phyloP scores from a whole-genome alignment of 345 rosid species.

The Camelina laxa region DNA sequence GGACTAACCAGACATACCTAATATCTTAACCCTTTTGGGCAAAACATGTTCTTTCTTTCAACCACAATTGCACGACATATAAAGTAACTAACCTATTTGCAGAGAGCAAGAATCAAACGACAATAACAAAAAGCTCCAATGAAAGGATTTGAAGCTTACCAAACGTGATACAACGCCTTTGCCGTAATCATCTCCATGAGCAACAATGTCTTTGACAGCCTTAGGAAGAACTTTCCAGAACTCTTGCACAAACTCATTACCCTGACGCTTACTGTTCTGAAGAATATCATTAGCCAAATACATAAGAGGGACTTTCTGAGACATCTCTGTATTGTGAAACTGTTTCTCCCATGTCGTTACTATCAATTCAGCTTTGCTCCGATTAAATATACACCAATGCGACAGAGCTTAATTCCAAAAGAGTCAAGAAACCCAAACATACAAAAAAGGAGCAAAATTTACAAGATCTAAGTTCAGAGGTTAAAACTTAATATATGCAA shows the following conservation, averaged over 20 bases:
- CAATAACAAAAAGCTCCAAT: not conserved
- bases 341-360: constrained; percentile 96
- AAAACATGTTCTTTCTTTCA: not conserved
- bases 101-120: not conserved
- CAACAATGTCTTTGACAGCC: constrained; percentile 74
- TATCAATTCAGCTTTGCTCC: constrained; percentile 76
- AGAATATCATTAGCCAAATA: constrained; percentile 94
- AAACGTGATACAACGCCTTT: constrained; percentile 79
- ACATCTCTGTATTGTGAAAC: constrained; percentile 72
- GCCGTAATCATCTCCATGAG: constrained; percentile 80
- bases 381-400: constrained; percentile 97
- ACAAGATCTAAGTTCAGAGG: constrained; percentile 25
- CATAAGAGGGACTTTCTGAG: constrained; percentile 85
- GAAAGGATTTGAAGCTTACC: constrained; percentile 44
- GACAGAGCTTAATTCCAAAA: constrained; percentile 65
- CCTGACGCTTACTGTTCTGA: constrained; percentile 95
- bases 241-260: constrained; percentile 85
- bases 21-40: not conserved
- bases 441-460: not conserved
- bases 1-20: not conserved
- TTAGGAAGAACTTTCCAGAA: constrained; percentile 95
- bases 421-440: constrained; percentile 47
- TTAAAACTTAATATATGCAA: not conserved
- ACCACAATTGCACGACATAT: not conserved
- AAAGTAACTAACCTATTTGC: not conserved